A percentile compares a stretch with the other conserved stretches of the same genome.
These are phyloP conservation scores for Carex cristatella DNA, from an alignment of 176 grass and related monocot genomes.

Conservation along the genomic window DNA sequence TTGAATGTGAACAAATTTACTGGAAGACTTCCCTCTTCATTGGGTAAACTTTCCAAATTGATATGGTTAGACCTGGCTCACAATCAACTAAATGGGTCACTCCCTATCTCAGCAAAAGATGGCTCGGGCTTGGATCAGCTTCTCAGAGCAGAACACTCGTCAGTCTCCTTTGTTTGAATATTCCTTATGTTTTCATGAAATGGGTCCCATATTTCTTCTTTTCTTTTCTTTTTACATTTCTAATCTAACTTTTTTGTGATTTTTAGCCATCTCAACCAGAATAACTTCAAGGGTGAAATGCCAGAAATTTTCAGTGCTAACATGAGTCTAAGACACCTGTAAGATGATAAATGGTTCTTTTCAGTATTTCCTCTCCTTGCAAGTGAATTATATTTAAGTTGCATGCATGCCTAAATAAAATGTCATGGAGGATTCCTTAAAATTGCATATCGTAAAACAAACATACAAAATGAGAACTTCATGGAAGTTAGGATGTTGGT, in stretches of 20 bases:
- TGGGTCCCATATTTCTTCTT: background rate
- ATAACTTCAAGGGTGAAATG: constrained; percentile 46
- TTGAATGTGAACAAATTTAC: constrained; percentile 61
- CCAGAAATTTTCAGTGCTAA: constrained; percentile 48
- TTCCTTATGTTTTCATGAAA: background rate
- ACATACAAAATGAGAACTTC: background rate
- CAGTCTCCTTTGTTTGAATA: constrained; percentile 22
- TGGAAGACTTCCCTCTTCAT: constrained; percentile 44
- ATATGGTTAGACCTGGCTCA: constrained; percentile 58
- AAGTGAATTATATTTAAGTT: background rate
- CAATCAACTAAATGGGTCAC: constrained; percentile 41
- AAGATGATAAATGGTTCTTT: constrained; percentile 25
- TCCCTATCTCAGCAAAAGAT: constrained; percentile 47
- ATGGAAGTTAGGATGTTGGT: too few species aligned
- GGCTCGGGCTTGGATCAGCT: constrained; percentile 59
- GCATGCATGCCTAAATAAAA: background rate
- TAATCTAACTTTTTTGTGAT: constrained; percentile 18
- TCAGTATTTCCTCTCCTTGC: background rate
- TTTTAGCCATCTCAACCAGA: constrained; percentile 72
- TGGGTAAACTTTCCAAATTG: constrained; percentile 57
- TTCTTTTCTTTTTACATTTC: background rate
- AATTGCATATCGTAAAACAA: background rate
- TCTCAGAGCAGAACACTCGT: constrained; percentile 53
- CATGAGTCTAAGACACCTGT: constrained; percentile 60
- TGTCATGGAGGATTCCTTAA: background rate